Evolutionary conservation across 2,329 filamentous ascomycete species (phyloP).

Genomic region (Tolypocladium tropicale): DNA sequence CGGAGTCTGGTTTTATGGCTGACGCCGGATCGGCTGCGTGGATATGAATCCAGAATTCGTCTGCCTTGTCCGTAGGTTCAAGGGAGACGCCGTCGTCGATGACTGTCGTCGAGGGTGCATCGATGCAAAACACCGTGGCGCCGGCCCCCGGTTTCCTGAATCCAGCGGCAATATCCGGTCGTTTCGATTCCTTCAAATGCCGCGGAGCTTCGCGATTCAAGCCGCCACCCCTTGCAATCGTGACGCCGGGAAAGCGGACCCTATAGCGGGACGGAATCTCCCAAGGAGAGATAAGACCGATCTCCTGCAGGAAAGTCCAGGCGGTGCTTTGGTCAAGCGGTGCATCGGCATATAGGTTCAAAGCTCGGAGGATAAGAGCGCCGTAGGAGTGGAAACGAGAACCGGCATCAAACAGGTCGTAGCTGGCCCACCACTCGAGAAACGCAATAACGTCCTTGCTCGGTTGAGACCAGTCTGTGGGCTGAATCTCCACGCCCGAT

Average conservation of each 20-base stretch:
- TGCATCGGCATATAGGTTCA: slow-evolving; percentile 46
- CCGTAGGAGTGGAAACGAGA: slow-evolving; percentile 51
- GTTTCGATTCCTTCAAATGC: slow-evolving; percentile 20
- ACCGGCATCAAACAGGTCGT: slow-evolving; percentile 38
- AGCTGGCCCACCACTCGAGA: slow-evolving; percentile 57
- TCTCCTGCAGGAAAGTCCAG: slow-evolving; percentile 64
- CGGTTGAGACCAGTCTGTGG: slow-evolving; percentile 16
- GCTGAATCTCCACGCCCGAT: slow-evolving; percentile 10
- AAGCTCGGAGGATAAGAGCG: slow-evolving; percentile 51
- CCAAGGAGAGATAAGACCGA: slow-evolving; percentile 61
- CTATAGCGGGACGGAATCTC: slow-evolving; percentile 57
- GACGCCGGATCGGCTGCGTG: slow-evolving; percentile 74
- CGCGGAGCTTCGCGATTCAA: slow-evolving; percentile 25
- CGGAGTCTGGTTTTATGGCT: slow-evolving; percentile 48
- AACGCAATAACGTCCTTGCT: slow-evolving; percentile 50
- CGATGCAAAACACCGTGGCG: slow-evolving; percentile 63
- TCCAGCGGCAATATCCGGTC: slow-evolving; percentile 33
- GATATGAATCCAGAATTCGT: slow-evolving; percentile 64
- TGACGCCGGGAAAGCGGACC: slow-evolving; percentile 39
- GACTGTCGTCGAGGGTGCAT: slow-evolving; percentile 53
- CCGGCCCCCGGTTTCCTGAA: slow-evolving; percentile 48
- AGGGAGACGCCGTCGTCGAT: slow-evolving; percentile 75
- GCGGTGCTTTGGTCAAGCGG: slow-evolving; percentile 30
- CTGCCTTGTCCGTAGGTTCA: slow-evolving; percentile 40
- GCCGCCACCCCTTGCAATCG: slow-evolving; percentile 30